Evolutionary conservation across 441 rosid species (phyloP).

Genomic region (Erodium texanum): DNA sequence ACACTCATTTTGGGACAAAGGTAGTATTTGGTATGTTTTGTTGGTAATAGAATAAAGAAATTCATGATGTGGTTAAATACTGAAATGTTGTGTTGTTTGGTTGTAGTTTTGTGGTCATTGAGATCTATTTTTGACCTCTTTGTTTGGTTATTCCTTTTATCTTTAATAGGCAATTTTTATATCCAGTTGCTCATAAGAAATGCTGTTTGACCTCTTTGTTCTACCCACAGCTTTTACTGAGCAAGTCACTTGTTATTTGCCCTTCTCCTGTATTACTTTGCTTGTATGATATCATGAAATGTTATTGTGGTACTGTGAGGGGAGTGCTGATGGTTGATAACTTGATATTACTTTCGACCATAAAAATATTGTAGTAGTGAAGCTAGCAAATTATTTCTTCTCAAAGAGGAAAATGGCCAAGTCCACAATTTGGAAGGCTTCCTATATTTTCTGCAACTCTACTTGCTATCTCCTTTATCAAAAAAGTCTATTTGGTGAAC

Average conservation of each 20-base stretch:
- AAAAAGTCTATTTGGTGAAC: neutral
- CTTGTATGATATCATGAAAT: neutral
- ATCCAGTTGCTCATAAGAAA: neutral
- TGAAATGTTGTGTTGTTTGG: neutral
- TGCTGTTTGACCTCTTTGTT: neutral
- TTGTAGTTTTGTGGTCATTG: neutral
- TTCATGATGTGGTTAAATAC: neutral
- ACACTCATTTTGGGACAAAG: neutral
- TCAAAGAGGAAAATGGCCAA: neutral
- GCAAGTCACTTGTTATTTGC: neutral
- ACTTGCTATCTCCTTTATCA: neutral
- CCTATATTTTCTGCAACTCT: neutral
- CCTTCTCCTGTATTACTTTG: neutral
- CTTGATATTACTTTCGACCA: neutral
- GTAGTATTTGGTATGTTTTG: neutral
- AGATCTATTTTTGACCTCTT: neutral
- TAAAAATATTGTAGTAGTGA: neutral
- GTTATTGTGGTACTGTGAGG: neutral
- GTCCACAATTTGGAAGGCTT: neutral
- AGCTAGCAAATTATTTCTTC: too few relatives aligned
- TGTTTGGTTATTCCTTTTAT: neutral
- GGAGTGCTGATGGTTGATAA: neutral
- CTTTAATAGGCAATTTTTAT: neutral
- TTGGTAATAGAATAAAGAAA: neutral
- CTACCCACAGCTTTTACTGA: neutral